phyloP scores from a whole-genome alignment of 441 rosid genomes.

The Theobroma grandiflorum region DNA sequence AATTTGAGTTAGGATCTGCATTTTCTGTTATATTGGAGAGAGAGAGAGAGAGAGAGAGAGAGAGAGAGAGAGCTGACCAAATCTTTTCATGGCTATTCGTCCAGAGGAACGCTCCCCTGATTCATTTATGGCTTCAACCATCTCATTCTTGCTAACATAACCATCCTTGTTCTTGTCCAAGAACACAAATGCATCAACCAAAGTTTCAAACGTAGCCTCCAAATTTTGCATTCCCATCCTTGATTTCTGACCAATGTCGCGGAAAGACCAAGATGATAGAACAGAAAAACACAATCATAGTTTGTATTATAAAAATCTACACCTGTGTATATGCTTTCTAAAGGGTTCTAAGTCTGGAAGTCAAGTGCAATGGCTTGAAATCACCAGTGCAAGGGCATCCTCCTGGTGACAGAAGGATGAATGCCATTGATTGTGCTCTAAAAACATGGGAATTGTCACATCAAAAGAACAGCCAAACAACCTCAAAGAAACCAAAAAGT shows the following conservation, averaged over 20 bases:
- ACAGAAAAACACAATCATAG: not conserved
- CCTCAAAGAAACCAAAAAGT: not conserved
- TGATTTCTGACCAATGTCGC: slow-evolving; percentile 61
- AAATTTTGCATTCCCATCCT: slow-evolving; percentile 73
- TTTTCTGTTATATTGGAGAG: not conserved
- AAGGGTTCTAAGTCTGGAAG: too few relatives aligned
- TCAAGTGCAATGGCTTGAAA: too few relatives aligned
- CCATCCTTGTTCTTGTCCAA: slow-evolving; percentile 94
- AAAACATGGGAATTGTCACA: not conserved
- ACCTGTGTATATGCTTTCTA: not conserved
- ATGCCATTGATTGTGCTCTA: not conserved
- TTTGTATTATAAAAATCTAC: not conserved
- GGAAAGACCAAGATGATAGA: slow-evolving; percentile 39
- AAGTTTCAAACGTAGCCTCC: slow-evolving; percentile 83
- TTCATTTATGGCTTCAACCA: slow-evolving; percentile 86
- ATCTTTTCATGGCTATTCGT: slow-evolving; percentile 90
- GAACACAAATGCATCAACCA: slow-evolving; percentile 88
- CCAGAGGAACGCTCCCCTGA: slow-evolving; percentile 91
- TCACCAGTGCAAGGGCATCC: not conserved
- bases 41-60: slow-evolving; percentile 14
- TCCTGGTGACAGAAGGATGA: not conserved
- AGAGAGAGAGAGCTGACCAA: slow-evolving; percentile 59
- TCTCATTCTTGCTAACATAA: slow-evolving; percentile 84
- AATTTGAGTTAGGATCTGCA: not conserved
- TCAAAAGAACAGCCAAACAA: not conserved